Percentiles rank a stretch among this genome's conserved stretches.
phyloP scores from a whole-genome alignment of 306 rosid genomes.

The Pyrus communis region DNA sequence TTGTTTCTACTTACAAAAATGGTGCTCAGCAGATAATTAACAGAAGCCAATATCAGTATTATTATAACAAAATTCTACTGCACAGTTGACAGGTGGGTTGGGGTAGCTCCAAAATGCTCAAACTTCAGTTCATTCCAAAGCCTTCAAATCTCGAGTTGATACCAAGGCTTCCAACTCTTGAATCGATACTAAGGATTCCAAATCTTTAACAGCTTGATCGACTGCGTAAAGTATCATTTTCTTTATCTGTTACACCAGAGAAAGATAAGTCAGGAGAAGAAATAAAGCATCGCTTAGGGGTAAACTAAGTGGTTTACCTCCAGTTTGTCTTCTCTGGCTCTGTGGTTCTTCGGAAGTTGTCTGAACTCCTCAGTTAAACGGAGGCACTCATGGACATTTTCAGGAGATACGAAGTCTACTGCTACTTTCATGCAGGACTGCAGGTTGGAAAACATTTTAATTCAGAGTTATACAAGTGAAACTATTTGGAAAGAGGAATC shows the following conservation, averaged over 20 bases:
- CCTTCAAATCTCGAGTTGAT: neutral
- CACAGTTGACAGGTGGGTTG: neutral
- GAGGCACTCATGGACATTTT: conserved; percentile 64
- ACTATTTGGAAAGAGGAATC: neutral
- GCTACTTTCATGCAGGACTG: conserved; percentile 90
- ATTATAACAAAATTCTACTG: neutral
- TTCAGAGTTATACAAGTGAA: neutral
- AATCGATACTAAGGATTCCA: conserved; percentile 18
- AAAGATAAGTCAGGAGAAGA: neutral
- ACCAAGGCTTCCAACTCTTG: conserved; percentile 3
- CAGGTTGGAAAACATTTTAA: conserved; percentile 1
- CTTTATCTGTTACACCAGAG: conserved; percentile 54
- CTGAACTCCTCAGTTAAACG: conserved; percentile 67
- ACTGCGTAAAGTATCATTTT: conserved; percentile 68
- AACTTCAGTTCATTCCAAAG: neutral
- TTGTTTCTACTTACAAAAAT: neutral
- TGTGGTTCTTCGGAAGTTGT: conserved; percentile 67
- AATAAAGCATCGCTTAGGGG: neutral
- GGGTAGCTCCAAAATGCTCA: neutral
- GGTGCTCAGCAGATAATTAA: neutral
- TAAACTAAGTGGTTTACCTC: conserved; percentile 41
- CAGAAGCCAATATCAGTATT: neutral
- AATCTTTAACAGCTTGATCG: conserved; percentile 47
- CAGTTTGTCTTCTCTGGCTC: conserved; percentile 76
- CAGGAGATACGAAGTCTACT: conserved; percentile 75